Evolutionary conservation across 1,284 basidiomycete genomes (phyloP).

Genomic region (Trichosporon asahii): DNA sequence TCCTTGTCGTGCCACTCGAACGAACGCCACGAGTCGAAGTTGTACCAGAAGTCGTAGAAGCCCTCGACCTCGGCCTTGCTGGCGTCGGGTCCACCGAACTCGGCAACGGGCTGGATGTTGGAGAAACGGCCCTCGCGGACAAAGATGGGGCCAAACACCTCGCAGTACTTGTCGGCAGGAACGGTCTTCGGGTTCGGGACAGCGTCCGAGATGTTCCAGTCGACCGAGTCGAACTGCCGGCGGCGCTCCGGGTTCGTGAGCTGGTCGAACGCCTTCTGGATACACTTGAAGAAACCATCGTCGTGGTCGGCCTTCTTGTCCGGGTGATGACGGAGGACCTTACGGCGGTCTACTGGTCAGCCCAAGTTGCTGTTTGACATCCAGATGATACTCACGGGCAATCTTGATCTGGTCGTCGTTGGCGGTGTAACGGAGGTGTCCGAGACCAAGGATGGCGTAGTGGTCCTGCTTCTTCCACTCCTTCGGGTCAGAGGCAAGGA

Average conservation of each 20-base stretch:
- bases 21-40: conserved; percentile 97
- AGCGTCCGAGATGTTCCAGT: conserved; percentile 78
- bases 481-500: conserved; percentile 82
- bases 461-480: conserved; percentile 99
- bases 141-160: conserved; percentile 71
- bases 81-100: conserved; percentile 69
- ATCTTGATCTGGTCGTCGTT: conserved; percentile 91
- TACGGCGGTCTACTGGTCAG: conserved; percentile 74
- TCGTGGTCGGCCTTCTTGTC: conserved; percentile 98
- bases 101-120: conserved; percentile 78
- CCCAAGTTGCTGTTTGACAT: background rate
- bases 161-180: conserved; percentile 60
- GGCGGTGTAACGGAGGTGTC: conserved; percentile 82
- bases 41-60: conserved; percentile 99
- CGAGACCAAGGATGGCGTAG: conserved; percentile 92
- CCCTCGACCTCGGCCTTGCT: conserved; percentile 79
- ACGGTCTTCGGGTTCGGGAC: conserved; percentile 62
- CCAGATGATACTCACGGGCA: conserved; percentile 66
- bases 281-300: conserved; percentile 99
- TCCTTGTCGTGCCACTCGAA: conserved; percentile 99
- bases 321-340: conserved; percentile 97
- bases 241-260: conserved; percentile 82
- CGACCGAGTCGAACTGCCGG: conserved; percentile 94
- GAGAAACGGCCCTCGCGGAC: conserved; percentile 90
- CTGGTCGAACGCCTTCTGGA: conserved; percentile 92